Evolutionary conservation across 2,329 filamentous ascomycete species (phyloP).

Genomic region (Fonsecaea multimorphosa): DNA sequence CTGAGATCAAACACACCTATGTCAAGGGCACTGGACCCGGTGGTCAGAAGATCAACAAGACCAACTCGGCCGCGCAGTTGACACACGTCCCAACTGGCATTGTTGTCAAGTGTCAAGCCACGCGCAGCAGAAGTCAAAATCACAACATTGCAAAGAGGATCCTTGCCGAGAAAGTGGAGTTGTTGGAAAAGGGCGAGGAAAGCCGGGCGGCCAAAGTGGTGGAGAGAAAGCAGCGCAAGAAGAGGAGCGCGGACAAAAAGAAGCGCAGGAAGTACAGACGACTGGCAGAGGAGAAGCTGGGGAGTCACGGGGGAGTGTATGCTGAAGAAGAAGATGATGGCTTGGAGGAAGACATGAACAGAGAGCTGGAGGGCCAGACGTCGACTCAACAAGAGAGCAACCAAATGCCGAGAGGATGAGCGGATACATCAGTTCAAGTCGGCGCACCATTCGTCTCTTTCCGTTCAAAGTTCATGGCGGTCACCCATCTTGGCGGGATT

Average conservation of each 20-base stretch:
- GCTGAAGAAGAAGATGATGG: conserved; percentile 26
- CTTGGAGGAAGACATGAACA: conserved; percentile 4
- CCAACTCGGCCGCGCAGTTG: conserved; percentile 89
- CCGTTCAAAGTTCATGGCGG: not conserved
- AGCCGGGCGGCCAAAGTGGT: conserved; percentile 82
- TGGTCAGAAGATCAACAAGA: conserved; percentile 99
- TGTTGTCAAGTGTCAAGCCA: conserved; percentile 92
- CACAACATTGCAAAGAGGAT: conserved; percentile 80
- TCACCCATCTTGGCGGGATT: not conserved
- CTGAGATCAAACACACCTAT: conserved; percentile 82
- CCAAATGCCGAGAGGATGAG: not conserved
- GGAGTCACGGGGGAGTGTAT: conserved; percentile 20
- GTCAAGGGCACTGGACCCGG: conserved; percentile 91
- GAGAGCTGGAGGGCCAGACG: not conserved
- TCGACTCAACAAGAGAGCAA: not conserved
- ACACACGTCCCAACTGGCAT: conserved; percentile 89
- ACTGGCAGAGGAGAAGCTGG: conserved; percentile 43
- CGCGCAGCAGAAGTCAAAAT: conserved; percentile 84
- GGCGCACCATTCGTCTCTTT: not conserved
- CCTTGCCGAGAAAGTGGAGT: conserved; percentile 78
- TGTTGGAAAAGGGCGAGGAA: conserved; percentile 72
- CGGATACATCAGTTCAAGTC: not conserved
- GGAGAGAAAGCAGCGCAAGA: conserved; percentile 72
- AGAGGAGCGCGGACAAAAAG: conserved; percentile 54
- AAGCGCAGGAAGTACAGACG: conserved; percentile 52